Percentiles rank a stretch among this genome's conserved stretches.
phyloP scores from a whole-genome alignment of 805 yeast genomes.

The Metschnikowia reukaufii region DNA sequence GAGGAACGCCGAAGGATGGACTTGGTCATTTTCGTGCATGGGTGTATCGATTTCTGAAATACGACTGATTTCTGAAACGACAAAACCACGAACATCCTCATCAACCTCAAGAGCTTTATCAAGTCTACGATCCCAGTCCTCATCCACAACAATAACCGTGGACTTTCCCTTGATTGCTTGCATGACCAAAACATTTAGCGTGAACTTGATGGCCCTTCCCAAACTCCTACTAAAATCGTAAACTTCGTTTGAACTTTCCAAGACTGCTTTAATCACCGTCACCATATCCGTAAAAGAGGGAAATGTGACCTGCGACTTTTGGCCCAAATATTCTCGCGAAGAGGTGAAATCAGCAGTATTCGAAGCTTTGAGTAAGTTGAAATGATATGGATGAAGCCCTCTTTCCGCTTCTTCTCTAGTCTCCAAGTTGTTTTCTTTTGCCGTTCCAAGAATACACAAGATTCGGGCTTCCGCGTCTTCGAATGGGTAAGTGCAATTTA shows the following conservation, averaged over 20 bases:
- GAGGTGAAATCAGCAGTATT: slow-evolving; percentile 42
- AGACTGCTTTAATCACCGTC: slow-evolving; percentile 20
- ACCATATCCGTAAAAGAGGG: slow-evolving; percentile 54
- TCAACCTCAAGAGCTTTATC: slow-evolving; percentile 71
- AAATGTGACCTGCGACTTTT: slow-evolving; percentile 41
- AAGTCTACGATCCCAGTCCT: slow-evolving; percentile 68
- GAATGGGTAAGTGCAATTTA: slow-evolving; percentile 65
- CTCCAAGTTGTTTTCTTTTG: slow-evolving; percentile 60
- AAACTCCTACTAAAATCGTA: slow-evolving; percentile 34
- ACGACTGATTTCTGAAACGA: slow-evolving; percentile 23
- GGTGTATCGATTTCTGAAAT: slow-evolving; percentile 19
- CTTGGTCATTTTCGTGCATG: slow-evolving; percentile 19
- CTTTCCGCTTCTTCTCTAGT: slow-evolving; percentile 74
- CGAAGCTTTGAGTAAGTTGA: slow-evolving; percentile 49
- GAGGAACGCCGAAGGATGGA: slow-evolving; percentile 1
- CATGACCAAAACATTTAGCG: slow-evolving; percentile 61
- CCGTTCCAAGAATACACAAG: slow-evolving; percentile 65
- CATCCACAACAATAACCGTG: slow-evolving; percentile 65
- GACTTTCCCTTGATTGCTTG: slow-evolving; percentile 52
- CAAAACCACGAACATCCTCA: slow-evolving; percentile 40
- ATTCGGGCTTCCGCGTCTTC: slow-evolving; percentile 65
- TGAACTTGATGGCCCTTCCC: slow-evolving; percentile 49
- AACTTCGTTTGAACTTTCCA: slow-evolving; percentile 22
- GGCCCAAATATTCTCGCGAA: slow-evolving; percentile 46
- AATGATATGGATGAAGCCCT: slow-evolving; percentile 87